These are phyloP conservation scores for Scheffersomyces parashehatae DNA, from an alignment of 1,139 yeast genomes.

Conservation along the genomic window DNA sequence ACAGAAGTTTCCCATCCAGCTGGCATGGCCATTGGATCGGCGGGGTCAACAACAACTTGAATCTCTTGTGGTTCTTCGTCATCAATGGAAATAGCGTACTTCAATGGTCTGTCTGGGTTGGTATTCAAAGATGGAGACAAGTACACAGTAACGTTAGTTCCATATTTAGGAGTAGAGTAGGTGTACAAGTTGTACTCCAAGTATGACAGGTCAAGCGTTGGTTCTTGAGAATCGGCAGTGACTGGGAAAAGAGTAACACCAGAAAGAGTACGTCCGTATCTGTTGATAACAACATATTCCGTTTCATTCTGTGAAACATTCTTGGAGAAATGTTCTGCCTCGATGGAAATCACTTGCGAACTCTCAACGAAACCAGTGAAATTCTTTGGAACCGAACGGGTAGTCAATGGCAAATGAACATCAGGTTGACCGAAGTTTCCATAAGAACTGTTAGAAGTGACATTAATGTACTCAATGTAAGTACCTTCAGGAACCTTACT, in stretches of 20 bases:
- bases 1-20: constrained; percentile 17
- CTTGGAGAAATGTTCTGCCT: not conserved
- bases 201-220: constrained; percentile 11
- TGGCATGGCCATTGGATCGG: constrained; percentile 12
- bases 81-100: constrained; percentile 15
- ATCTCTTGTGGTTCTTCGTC: constrained; percentile 13
- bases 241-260: constrained; percentile 14
- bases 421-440: not conserved
- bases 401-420: not conserved
- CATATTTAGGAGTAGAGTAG: constrained; percentile 7
- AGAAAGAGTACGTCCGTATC: not conserved
- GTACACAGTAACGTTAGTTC: constrained; percentile 12
- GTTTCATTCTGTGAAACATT: not conserved
- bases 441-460: not conserved
- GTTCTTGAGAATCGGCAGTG: constrained; percentile 13
- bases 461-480: not conserved
- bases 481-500: not conserved
- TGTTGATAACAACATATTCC: not conserved
- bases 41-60: constrained; percentile 13
- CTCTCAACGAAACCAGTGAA: constrained; percentile 1
- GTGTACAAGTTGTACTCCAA: constrained; percentile 16
- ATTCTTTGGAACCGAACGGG: not conserved
- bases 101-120: constrained; percentile 14
- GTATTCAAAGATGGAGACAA: constrained; percentile 15
- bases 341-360: not conserved